Evolutionary conservation across 2,329 filamentous ascomycete genomes (phyloP), one percentile per base, ranked within the genome.

Genomic region (Lasiodiplodia sp.): DNA sequence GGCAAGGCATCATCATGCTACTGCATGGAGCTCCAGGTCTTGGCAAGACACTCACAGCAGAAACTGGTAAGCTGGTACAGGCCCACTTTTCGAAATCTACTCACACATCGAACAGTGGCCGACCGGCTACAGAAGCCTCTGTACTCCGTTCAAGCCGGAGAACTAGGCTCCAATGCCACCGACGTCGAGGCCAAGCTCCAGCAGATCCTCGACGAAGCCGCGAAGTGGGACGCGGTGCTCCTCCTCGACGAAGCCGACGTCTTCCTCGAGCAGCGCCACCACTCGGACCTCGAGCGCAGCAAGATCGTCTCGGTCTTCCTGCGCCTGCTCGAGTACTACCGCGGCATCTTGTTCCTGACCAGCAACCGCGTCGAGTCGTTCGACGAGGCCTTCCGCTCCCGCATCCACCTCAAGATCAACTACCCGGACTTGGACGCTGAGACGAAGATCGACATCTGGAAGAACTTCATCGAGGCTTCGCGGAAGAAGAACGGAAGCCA

Each of bases 161-260:
- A 86, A 69, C 76, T 87, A 18, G 85, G 85, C 28, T 80, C 80
- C 55, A 78, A 79, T 44, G 79, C 84, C 1, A 77, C 77, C 1
- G 72, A 76, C 4, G 77, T 87, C 11, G 84, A 85, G 21, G 74
- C 79, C n/a, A 82, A 83, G 56, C 76, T 88, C 68, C 81, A 82
- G 68, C 76, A 78, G 34, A 79, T 81, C 37, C 85, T 88, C 53
- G 77, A 81, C 69, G 81, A 85, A 69, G 85, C 84, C 2, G 80
- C 82, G 0, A 80, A 80, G n/a, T 87, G 85, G 85, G 80, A 83
- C 21, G 84, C 83, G 8, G 82, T 87, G 10, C 75, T 87, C 21
- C 77, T 87, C 4, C 80, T 87, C 4, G 85, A 87, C 70, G 85
- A 87, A 74, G 84, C 85, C 8, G 85, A 87, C 69, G 83, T 87